A percentile compares a stretch with the other conserved stretches of the same genome.
These are phyloP conservation scores for Penicillium sclerotiorum DNA, from an alignment of 2,329 filamentous ascomycete genomes.

Conservation along the genomic window DNA sequence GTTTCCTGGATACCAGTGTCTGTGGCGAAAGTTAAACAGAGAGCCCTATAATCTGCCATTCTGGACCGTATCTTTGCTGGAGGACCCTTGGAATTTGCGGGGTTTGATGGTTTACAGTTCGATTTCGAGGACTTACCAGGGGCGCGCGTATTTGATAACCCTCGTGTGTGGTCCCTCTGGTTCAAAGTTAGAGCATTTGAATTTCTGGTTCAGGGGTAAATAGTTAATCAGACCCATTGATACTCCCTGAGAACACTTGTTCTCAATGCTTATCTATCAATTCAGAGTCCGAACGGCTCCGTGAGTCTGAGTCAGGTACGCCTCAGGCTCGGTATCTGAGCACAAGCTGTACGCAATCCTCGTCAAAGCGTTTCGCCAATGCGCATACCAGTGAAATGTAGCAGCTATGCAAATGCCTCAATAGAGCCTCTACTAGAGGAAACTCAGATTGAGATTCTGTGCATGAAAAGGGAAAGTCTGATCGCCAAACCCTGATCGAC, in stretches of 20 bases:
- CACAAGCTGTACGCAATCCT: background rate
- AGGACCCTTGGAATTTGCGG: background rate
- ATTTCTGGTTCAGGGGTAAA: too few relatives aligned
- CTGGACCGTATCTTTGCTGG: background rate
- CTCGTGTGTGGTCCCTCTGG: too few relatives aligned
- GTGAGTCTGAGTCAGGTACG: too few relatives aligned
- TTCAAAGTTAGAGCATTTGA: too few relatives aligned
- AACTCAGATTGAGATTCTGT: too few relatives aligned
- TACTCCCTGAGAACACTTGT: too few relatives aligned
- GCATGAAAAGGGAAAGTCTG: background rate
- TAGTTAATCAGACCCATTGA: too few relatives aligned
- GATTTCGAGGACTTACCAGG: background rate
- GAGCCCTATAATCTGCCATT: conserved; percentile 7
- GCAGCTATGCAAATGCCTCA: conserved; percentile 15
- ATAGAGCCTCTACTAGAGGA: conserved; percentile 5
- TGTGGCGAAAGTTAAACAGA: conserved; percentile 13
- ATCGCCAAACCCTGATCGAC: conserved; percentile 10
- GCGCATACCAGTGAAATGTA: conserved; percentile 22
- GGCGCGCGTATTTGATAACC: too few relatives aligned
- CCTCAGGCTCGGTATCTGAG: background rate
- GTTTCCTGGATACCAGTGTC: conserved; percentile 18
- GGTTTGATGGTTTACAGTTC: background rate
- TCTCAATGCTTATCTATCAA: too few relatives aligned
- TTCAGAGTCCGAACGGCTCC: too few relatives aligned
- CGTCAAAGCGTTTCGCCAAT: conserved; percentile 5